Base-by-base conservation (phyloP, 805 yeast genomes). In the Millerago galiae region DNA sequence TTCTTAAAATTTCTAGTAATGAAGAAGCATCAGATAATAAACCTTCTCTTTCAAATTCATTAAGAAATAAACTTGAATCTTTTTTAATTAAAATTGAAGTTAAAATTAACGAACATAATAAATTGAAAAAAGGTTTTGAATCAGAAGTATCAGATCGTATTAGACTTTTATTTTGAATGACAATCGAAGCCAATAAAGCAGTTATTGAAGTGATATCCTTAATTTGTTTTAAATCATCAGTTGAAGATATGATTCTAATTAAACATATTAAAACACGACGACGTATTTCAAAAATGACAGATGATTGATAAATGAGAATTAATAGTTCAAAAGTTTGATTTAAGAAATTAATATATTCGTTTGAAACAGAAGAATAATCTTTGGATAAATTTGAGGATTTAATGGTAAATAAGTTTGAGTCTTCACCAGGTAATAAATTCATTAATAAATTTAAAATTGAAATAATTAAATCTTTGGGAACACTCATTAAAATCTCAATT, bases 401-500 rank as follows among this genome's bases (percentile, higher is more conserved):
- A 6, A 36, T 49, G 12, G 58, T 53, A 34, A 53, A 56, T 16
- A 51, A 43, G 9, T 71, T 61, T 35, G 37, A 49, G 35, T 25
- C 46, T 53, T 41, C 66, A 10, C 60, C 58, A 1, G 95, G 95
- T 15, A 87, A 59, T 2, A 85, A 48, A 27, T 74, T 67, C 2
- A 77, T 72, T 6, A 83, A 62, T 38, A 87, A 65, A 33, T 73
- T 70, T 15, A 86, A 61, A 15, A 81, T 66, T 12, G 76, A 66
- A 2, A 74, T 50, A 15, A 83, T 59, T 25, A 84, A 56, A n/a
- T 79, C 83, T 50, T 79, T 82, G 0, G 91, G 89, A 2, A 80
- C 75, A 41, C 81, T 75, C 78, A 86, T 81, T 32, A 88, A 60
- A 0, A 86, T 75, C 53, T 85, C 95, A 36, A 82, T 75, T 5